Evolutionary conservation across 768 basidiomycete species (phyloP), one percentile per base, ranked within the genome.

Genomic region (Leccinum rimulosum): DNA sequence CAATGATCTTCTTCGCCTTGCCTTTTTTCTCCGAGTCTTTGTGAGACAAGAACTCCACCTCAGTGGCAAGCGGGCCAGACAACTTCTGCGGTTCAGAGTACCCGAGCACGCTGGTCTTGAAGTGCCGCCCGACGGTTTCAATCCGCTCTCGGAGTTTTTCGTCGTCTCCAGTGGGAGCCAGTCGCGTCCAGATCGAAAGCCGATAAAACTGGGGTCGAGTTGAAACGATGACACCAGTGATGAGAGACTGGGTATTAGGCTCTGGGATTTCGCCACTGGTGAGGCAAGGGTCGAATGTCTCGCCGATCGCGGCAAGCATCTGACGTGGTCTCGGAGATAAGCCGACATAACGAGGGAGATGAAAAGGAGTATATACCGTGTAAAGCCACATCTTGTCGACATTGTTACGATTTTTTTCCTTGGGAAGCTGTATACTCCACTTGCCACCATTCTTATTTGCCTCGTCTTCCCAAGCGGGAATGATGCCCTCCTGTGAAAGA

Each of bases 231-330:
- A 97, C 95, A 52, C 95, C 95, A 0, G 95, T 98, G 65, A 89
- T 88, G 64, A 93, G 78, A 38, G 87, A 86, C 63, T 80, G 79
- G 8, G 78, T 77, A 43, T 76, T 79, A 17, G 74, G 73, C 49
- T 75, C 81, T 61, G 72, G 61, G 17, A 72, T 19, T 67, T 74
- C 64, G 78, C 82, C 50, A 75, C 68, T 59, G 25, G 86, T 81
- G 51, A 92, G 82, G 55, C 87, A 84, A 15, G 95, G 93, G 75
- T 98, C 97, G 73, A 97, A 98, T 0, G 95, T 99, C 77, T 99
- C 97, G 55, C 97, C 97, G 64, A 99, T 99, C 49, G 96, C 97
- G 60, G 97, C 97, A 59, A 99, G 86, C 96, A 98, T 98, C 97
- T 98, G 74, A 30, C 45, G 45, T 30, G 15, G 7, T 25, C n/a